Percentiles rank a stretch among this genome's conserved stretches.
phyloP scores from a whole-genome alignment of 768 basidiomycete genomes.

The Sutorius australiensis region DNA sequence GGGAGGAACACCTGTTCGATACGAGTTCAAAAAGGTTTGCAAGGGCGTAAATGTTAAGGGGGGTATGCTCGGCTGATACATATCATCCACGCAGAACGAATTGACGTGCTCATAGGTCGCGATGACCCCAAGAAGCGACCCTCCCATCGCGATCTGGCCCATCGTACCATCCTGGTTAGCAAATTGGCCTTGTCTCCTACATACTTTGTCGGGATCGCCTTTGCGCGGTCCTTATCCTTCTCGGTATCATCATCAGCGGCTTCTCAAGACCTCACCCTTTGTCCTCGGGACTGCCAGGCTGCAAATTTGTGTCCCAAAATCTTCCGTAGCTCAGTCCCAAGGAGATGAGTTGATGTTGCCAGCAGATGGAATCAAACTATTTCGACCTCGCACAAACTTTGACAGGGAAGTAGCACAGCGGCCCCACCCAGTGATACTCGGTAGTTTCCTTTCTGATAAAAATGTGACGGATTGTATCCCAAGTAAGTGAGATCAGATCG shows the following conservation, averaged over 20 bases:
- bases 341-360: slow-evolving; percentile 30
- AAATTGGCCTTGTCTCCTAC: slow-evolving; percentile 17
- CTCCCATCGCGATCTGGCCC: slow-evolving; percentile 13
- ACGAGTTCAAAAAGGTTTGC: too few species aligned
- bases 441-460: background rate
- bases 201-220: slow-evolving; percentile 20
- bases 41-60: too few species aligned
- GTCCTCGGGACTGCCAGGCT: slow-evolving; percentile 26
- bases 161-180: slow-evolving; percentile 24
- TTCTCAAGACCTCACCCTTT: slow-evolving; percentile 26
- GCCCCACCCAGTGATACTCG: background rate
- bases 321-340: slow-evolving; percentile 16
- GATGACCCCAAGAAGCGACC: slow-evolving; percentile 4
- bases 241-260: slow-evolving; percentile 31
- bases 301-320: slow-evolving; percentile 17
- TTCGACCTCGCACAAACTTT: too few species aligned
- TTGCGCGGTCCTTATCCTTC: slow-evolving; percentile 29
- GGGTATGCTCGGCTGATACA: too few species aligned
- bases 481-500: background rate
- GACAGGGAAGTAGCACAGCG: too few species aligned
- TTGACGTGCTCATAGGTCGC: too few species aligned
- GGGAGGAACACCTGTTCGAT: too few species aligned
- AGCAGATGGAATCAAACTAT: slow-evolving; percentile 23
- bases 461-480: background rate
- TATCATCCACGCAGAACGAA: too few species aligned